Evolutionary conservation across 805 yeast genomes (phyloP).

Genomic region (Kazachstania viticola): DNA sequence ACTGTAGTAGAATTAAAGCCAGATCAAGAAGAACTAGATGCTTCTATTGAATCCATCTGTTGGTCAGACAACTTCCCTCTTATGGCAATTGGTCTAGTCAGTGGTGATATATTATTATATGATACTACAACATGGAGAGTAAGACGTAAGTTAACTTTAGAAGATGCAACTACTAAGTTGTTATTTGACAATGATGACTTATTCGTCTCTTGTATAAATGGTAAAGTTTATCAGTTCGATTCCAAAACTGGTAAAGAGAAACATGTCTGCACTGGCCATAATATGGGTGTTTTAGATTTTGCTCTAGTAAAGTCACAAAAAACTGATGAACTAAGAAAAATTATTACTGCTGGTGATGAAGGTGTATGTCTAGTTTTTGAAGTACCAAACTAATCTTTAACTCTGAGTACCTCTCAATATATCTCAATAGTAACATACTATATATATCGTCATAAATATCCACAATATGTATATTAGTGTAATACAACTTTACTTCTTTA

Average conservation of each 20-base stretch:
- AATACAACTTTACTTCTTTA: too few relatives aligned
- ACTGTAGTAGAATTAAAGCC: constrained; percentile 49
- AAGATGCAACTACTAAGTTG: constrained; percentile 79
- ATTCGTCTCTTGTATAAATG: constrained; percentile 72
- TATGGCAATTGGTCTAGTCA: constrained; percentile 80
- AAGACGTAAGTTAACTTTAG: constrained; percentile 55
- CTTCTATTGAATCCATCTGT: constrained; percentile 67
- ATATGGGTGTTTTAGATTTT: constrained; percentile 87
- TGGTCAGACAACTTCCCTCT: constrained; percentile 62
- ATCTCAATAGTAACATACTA: too few relatives aligned
- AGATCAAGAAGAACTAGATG: constrained; percentile 48
- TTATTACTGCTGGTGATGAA: constrained; percentile 94
- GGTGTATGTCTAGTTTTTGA: constrained; percentile 76
- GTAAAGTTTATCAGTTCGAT: constrained; percentile 79
- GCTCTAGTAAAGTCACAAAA: constrained; percentile 40
- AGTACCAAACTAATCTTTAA: constrained; percentile 20
- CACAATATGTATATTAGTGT: neutral
- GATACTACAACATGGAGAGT: constrained; percentile 82
- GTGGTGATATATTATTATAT: constrained; percentile 73
- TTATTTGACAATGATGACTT: constrained; percentile 49
- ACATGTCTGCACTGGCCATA: constrained; percentile 81
- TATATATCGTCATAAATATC: too few relatives aligned
- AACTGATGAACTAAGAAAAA: constrained; percentile 30
- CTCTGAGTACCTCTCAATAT: too few relatives aligned
- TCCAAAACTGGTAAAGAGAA: constrained; percentile 71